Evolutionary conservation across 225 moss, liverwort and hornwort genomes (phyloP), one percentile per base, ranked within the genome.

Genomic region (Bryoerythrophyllum caledonicum): DNA sequence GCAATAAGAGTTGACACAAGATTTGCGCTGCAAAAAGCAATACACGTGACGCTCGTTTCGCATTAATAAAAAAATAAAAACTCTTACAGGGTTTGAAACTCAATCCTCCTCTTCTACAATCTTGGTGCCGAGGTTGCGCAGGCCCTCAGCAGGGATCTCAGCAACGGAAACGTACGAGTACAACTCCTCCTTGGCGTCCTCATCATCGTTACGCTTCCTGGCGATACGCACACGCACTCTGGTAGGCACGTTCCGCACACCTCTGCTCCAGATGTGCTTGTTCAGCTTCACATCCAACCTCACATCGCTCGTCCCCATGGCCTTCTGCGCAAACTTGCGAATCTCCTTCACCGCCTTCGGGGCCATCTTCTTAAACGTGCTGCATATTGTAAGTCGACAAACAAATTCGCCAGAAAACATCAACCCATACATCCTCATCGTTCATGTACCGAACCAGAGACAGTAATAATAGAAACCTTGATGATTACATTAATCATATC

Each of bases 291-390:
- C 87, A 38, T 87, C 87, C 74, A 87, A 71, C 77, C 87, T 84
- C 11, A 87, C 84, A 41, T 87, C 87, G 17, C 79, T 80, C 24
- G 87, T 87, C 66, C 84, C 84, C 87, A 84, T 84, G 63, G 87
- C 84, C 16, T 75, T 84, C 74, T 77, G 80, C n/a, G 84, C 84
- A 14, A 87, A 87, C 38, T 84, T 84, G 78, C 84, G 77, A 74
- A 87, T 82, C 41, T 87, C 87, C 84, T 87, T 87, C 77, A 87
- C 84, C 19, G 84, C 82, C 82, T 84, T 87, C 5, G 87, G 84
- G 4, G 84, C 87, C 87, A 75, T 87, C 71, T 87, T 87, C 82
- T 87, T 87, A 49, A 87, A 87, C 54, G 87, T 87, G 77, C 87
- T 87, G 74, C 52, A 71, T 13, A 74, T 78, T 41, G 76, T 26